These are phyloP conservation scores for Aphanomyces stellatus DNA, from an alignment of 352 stramenopile species.

Conservation along the genomic window DNA sequence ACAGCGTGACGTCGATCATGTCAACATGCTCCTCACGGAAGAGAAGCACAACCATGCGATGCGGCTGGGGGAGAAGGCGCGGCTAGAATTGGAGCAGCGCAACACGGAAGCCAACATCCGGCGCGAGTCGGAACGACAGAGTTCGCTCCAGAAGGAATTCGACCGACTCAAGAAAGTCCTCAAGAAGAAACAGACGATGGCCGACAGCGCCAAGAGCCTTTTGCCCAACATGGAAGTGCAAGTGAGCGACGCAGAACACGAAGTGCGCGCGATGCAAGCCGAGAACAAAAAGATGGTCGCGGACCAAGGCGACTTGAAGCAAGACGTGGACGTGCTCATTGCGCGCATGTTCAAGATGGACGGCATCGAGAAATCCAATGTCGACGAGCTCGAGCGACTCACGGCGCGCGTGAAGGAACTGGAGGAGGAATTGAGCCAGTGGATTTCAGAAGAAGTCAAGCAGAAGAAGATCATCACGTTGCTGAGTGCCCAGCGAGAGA, in stretches of 20 bases:
- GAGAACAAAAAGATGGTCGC: constrained; percentile 68
- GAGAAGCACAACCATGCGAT: constrained; percentile 77
- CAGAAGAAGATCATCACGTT: constrained; percentile 84
- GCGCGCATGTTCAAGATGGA: constrained; percentile 84
- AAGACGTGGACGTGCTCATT: constrained; percentile 88
- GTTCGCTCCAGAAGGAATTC: constrained; percentile 66
- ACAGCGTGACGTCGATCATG: constrained; percentile 85
- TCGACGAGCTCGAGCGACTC: constrained; percentile 49
- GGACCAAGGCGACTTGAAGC: constrained; percentile 71
- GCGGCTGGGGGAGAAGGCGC: constrained; percentile 56
- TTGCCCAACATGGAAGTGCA: constrained; percentile 74
- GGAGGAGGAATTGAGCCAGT: constrained; percentile 80
- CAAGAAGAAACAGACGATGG: constrained; percentile 80
- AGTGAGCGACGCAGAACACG: constrained; percentile 69
- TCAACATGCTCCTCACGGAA: constrained; percentile 78
- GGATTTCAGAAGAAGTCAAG: constrained; percentile 79
- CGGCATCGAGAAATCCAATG: constrained; percentile 64
- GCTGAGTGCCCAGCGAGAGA: constrained; percentile 83
- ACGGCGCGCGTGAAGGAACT: constrained; percentile 52
- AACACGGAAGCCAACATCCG: constrained; percentile 38
- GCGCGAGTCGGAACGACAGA: constrained; percentile 55
- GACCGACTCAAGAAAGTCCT: constrained; percentile 78
- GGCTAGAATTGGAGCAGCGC: constrained; percentile 55
- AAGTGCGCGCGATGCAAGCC: constrained; percentile 38
- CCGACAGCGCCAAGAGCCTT: constrained; percentile 61